Evolutionary conservation across 2,329 filamentous ascomycete species (phyloP), one percentile per base, ranked within the genome.

Genomic region (Colletotrichum trifolii): DNA sequence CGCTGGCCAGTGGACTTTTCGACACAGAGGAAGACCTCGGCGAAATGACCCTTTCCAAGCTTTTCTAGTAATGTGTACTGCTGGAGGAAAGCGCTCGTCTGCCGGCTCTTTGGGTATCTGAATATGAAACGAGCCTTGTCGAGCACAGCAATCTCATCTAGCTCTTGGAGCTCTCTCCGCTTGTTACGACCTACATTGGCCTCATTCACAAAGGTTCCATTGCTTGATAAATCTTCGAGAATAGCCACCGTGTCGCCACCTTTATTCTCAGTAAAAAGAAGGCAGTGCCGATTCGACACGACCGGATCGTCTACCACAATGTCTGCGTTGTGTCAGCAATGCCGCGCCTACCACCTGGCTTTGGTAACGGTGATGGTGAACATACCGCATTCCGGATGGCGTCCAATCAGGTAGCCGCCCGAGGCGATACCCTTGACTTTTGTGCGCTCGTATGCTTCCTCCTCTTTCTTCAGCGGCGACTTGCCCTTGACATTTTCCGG

Each of bases 121-220:
- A 99, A 99, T 61, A 97, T 87, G 77, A 96, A 99, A 25, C 93
- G 89, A 8, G 92, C 93, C 73, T 93, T 90, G 72, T 93, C 89
- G 53, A 97, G 84, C 38, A 99, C 89, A 7, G 92, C 91, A 54
- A 99, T 91, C 76, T 98, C 94, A 70, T 99, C 96, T 42, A 92
- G 89, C 71, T 98, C 93, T 71, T 94, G 85, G 35, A 99, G 84
- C 75, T 97, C 93, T 64, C 95, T 88, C 59, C 93, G 87, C 77
- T 97, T 93, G 77, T 99, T 99, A 55, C 95, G 90, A 33, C 96
- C 96, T 33, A 99, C 88, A 36, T 97, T 85, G 13, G 90, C 91
- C 71, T 97, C 94, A 73, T 98, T 98, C 71, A 99, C 91, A 74
- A 94, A 99, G 0, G 96, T 99, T 54, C 96, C 96, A 75, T 99